A percentile compares a stretch with the other conserved stretches of the same genome.
Evolutionary conservation across 176 grass and related monocot species (phyloP).

Genomic region (Hsuehochloa calcarea): DNA sequence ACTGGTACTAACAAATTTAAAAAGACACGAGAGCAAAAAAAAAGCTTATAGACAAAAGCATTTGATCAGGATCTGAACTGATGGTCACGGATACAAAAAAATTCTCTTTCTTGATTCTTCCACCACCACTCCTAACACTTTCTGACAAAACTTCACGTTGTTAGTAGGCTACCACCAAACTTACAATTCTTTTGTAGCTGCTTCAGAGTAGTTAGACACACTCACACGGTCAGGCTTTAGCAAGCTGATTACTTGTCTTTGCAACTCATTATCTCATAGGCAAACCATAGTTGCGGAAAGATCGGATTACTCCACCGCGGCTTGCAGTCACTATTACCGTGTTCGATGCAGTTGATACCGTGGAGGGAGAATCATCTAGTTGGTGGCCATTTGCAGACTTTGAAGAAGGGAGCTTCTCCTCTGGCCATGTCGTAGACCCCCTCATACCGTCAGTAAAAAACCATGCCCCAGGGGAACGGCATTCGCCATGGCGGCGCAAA

Average conservation of each 20-base stretch:
- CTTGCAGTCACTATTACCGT: constrained; percentile 72
- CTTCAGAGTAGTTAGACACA: not conserved
- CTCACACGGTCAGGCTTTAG: not conserved
- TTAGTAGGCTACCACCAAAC: not conserved
- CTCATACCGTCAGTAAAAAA: constrained; percentile 40
- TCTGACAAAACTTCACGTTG: constrained; percentile 1
- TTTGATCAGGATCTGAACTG: not conserved
- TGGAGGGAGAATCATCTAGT: constrained; percentile 11
- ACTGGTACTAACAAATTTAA: not conserved
- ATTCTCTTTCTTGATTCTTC: not conserved
- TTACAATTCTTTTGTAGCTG: not conserved
- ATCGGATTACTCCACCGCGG: constrained; percentile 62
- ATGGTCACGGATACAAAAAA: not conserved
- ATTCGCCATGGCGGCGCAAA: constrained; percentile 16
- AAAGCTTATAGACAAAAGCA: not conserved
- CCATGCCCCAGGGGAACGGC: constrained; percentile 42
- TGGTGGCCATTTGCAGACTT: not conserved
- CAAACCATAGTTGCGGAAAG: constrained; percentile 83
- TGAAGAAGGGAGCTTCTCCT: constrained; percentile 59
- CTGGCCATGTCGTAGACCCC: constrained; percentile 67
- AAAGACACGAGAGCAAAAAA: not conserved
- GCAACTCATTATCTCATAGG: constrained; percentile 52
- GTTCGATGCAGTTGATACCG: constrained; percentile 56
- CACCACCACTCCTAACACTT: constrained; percentile 6
- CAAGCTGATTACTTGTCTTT: not conserved